Base-by-base conservation (phyloP, 108 stramenopile genomes). In the Aurantiochytrium sp. region DNA sequence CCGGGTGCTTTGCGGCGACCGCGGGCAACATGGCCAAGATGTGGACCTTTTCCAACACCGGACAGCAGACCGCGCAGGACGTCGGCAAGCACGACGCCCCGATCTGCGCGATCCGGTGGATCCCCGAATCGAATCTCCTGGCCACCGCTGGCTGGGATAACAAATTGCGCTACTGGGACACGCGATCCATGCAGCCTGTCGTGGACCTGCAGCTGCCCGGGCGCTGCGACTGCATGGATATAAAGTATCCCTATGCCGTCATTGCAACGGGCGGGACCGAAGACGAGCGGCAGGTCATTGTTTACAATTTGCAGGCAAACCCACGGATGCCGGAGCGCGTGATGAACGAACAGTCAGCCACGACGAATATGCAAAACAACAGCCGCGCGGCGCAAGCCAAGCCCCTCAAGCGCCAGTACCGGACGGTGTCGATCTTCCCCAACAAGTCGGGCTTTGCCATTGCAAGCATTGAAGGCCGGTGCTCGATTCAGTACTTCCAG, bases 101-200 rank as follows among this genome's bases (percentile, higher is more conserved):
- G 31, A 92, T 96, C 89, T 91, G 93, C 88, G 86, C 90, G 5
- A 93, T 96, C 2, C 91, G 93, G 3, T 96, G 93, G 86, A 69
- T 96, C 36, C 91, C 91, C 34, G 88, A 91, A 17, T 90, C 87
- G 22, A 93, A 94, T 55, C 37, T 96, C 55, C 93, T 98, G 37
- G 94, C 96, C 4, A 94, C 94, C 37, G 96, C 95, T 15, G 89
- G 91, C 27, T 95, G 93, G 92, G 95, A 95, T 69, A 92, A 95
- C 91, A 68, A 87, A 81, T 88, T 97, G 68, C 95, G 95, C 91
- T 96, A 95, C 88, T 98, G 97, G 97, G 96, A 98, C 88, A 88
- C 89, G 2, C 93, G 96, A 41, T 88, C 87, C 55, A 95, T 94
- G 30, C 95, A 92, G 65, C 95, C 97, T 3, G 96, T 90, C 10